Percentiles rank a stretch among this genome's conserved stretches.
Evolutionary conservation across 2,329 filamentous ascomycete species (phyloP).

Genomic region (Mariannaea sp.): DNA sequence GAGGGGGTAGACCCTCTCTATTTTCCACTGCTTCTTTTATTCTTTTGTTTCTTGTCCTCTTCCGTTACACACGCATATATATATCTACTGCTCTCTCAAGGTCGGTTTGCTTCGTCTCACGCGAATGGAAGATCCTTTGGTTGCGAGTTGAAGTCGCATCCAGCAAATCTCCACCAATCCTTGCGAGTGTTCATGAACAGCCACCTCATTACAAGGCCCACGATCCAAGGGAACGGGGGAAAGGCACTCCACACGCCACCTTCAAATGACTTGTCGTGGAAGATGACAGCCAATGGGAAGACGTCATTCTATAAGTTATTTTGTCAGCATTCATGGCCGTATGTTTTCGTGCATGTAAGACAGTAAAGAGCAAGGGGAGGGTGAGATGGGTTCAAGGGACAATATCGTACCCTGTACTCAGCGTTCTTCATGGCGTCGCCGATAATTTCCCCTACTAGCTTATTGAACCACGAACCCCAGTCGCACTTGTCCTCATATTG

Average conservation of each 20-base stretch:
- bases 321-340: not conserved
- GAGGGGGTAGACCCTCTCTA: too few relatives aligned
- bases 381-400: too few relatives aligned
- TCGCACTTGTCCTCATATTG: slow-evolving; percentile 43
- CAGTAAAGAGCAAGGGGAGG: too few relatives aligned
- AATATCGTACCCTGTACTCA: slow-evolving; percentile 22
- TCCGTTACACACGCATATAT: too few relatives aligned
- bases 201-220: slow-evolving; percentile 40
- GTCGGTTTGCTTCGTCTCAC: slow-evolving; percentile 12
- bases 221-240: slow-evolving; percentile 37
- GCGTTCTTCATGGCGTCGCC: slow-evolving; percentile 24
- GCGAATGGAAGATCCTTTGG: slow-evolving; percentile 45
- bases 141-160: slow-evolving; percentile 38
- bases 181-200: slow-evolving; percentile 42
- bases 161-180: slow-evolving; percentile 45
- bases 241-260: slow-evolving; percentile 35
- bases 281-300: slow-evolving; percentile 33
- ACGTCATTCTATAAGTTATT: slow-evolving; percentile 27
- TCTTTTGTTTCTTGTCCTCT: too few relatives aligned
- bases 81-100: not conserved
- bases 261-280: slow-evolving; percentile 38
- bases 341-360: not conserved
- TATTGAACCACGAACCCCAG: slow-evolving; percentile 41
- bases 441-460: slow-evolving; percentile 23
- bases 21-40: too few relatives aligned